Evolutionary conservation across 192 early-diverging fungal species (phyloP).

Genomic region (Backusella psychrophila): DNA sequence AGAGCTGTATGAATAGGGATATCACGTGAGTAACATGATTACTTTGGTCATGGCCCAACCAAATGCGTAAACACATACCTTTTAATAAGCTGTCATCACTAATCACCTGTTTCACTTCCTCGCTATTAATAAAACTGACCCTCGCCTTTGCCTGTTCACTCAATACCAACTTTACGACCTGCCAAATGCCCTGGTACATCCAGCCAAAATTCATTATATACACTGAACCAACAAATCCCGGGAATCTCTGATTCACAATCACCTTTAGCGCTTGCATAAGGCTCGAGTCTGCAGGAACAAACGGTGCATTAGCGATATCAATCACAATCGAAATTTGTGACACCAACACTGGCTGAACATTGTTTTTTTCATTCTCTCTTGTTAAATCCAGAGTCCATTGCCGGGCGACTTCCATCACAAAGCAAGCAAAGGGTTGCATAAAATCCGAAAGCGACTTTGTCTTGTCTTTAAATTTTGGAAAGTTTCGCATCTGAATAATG

Average conservation of each 20-base stretch:
- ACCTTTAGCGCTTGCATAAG: conserved; percentile 22
- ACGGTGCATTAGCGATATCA: conserved; percentile 26
- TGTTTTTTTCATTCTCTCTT: conserved; percentile 19
- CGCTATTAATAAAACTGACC: conserved; percentile 30
- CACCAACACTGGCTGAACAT: conserved; percentile 6
- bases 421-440: conserved; percentile 38
- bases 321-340: conserved; percentile 31
- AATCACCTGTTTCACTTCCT: conserved; percentile 29
- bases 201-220: conserved; percentile 44
- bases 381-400: conserved; percentile 37
- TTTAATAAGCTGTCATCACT: conserved; percentile 28
- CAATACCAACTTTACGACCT: conserved; percentile 38
- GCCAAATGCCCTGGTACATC: conserved; percentile 49
- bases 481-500: conserved; percentile 33
- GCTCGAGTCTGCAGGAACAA: conserved; percentile 23
- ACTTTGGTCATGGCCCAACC: neutral
- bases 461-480: conserved; percentile 25
- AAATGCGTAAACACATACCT: conserved; percentile 14
- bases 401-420: conserved; percentile 41
- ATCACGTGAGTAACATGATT: neutral
- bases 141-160: conserved; percentile 33
- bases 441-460: conserved; percentile 11
- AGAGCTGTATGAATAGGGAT: neutral
- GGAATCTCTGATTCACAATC: conserved; percentile 24
- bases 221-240: conserved; percentile 26